phyloP scores from a whole-genome alignment of 495 filamentous ascomycete species.

The Cercophora sp. region DNA sequence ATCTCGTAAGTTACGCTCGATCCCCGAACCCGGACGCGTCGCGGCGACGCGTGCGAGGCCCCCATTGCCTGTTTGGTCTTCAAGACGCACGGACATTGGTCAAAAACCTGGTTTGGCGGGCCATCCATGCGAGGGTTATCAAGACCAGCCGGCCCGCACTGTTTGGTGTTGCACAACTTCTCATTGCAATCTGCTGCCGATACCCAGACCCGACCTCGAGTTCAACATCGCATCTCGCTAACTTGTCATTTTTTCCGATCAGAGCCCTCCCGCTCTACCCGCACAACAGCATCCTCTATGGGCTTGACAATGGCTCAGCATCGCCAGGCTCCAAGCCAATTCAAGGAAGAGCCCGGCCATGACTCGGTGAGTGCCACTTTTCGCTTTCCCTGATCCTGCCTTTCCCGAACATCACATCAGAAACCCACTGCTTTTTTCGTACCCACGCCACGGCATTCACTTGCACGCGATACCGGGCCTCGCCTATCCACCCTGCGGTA shows the following conservation, averaged over 20 bases:
- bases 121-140: constrained; percentile 17
- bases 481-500: constrained; percentile 5
- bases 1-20: constrained; percentile 7
- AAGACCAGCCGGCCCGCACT: constrained; percentile 18
- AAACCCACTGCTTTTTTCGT: background rate
- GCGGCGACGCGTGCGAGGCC: background rate
- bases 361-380: constrained; percentile 34
- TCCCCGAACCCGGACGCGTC: constrained; percentile 12
- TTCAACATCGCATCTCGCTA: constrained; percentile 8
- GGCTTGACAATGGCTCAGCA: constrained; percentile 40
- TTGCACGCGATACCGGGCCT: too few species aligned
- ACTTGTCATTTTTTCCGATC: background rate
- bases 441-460: background rate
- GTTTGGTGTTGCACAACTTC: constrained; percentile 19
- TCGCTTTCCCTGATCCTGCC: constrained; percentile 2
- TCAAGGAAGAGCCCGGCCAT: constrained; percentile 34
- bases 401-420: constrained; percentile 5
- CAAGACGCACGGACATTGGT: constrained; percentile 20
- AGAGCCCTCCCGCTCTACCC: background rate
- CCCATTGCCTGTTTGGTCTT: constrained; percentile 7
- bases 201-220: background rate
- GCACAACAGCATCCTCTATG: constrained; percentile 24
- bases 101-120: constrained; percentile 25
- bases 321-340: constrained; percentile 37
- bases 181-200: constrained; percentile 11